Percentiles rank a stretch among this genome's conserved stretches.
Conservation (phyloP, 2,329 filamentous ascomycete genomes). For the Sporothrix schenckii region DNA sequence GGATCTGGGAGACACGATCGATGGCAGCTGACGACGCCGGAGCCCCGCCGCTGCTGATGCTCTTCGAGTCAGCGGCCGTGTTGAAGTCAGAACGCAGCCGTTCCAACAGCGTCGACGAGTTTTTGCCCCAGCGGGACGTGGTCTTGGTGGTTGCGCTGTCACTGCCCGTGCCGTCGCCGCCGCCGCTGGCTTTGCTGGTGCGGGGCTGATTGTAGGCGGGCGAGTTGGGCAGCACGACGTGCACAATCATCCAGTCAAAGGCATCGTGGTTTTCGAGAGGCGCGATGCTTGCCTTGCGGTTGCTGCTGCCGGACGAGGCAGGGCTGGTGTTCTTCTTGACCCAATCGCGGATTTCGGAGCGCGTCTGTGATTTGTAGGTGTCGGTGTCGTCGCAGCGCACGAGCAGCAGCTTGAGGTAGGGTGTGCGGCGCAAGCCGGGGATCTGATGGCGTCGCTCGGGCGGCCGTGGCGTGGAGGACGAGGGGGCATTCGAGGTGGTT, state of each 20-base stretch:
- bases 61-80: constrained; percentile 48
- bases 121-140: constrained; percentile 49
- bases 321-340: constrained; percentile 73
- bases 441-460: constrained; percentile 79
- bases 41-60: constrained; percentile 79
- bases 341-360: constrained; percentile 86
- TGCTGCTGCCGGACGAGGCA: constrained; percentile 47
- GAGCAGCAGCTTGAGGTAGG: constrained; percentile 88
- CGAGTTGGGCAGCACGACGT: constrained; percentile 88
- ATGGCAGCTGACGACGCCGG: constrained; percentile 62
- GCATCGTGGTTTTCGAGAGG: constrained; percentile 86
- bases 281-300: constrained; percentile 63
- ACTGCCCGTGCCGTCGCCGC: constrained; percentile 54
- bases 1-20: constrained; percentile 83
- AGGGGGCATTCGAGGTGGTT: constrained; percentile 41
- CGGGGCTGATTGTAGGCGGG: constrained; percentile 77
- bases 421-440: constrained; percentile 85
- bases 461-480: constrained; percentile 41
- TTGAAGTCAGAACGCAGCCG: constrained; percentile 92
- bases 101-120: constrained; percentile 72
- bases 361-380: constrained; percentile 78
- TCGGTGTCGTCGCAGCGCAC: constrained; percentile 96
- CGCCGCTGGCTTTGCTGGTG: constrained; percentile 49
- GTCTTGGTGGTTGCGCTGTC: constrained; percentile 50
- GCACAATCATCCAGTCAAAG: constrained; percentile 91